Evolutionary conservation across 345 rosid genomes (phyloP), one percentile per base, ranked within the genome.

Genomic region (Salix viminalis): DNA sequence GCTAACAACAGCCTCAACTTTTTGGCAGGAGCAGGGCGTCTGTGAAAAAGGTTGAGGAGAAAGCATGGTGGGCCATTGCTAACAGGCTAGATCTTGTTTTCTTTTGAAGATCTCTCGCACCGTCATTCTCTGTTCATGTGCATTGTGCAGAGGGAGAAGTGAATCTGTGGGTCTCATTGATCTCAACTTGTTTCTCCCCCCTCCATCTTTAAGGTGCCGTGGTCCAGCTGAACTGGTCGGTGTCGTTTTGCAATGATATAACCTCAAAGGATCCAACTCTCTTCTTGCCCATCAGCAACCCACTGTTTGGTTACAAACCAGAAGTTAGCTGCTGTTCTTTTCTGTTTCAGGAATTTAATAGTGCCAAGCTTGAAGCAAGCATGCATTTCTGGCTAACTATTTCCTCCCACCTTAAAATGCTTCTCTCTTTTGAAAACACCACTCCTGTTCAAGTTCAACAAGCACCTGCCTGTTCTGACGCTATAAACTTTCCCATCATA

Each of bases 181-280:
- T 36, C 8, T n/a, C 1, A 6, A 2, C 15, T 15, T 28, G 24
- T 26, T 18, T 19, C 14, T 66, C 21, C 23, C 21, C 21, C 26
- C 3, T 36, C 23, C 12, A 16, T 21, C 67, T 36, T 36, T n/a
- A 44, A 24, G 26, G 28, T 37, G n/a, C 2, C 28, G 67, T 52
- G 67, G 76, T 69, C 77, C 77, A 48, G 26, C 48, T 6, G 23
- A 16, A 61, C 2, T 30, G 74, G 82, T 61, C 78, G 78, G 82
- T 74, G 70, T 58, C 78, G 62, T 24, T 36, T 50, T 72, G 34
- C 44, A 50, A 69, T 70, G 58, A 50, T 64, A 50, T 64, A 19
- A 32, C 48, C 8, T 39, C 44, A 46, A 48, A 9, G 23, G 21
- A 23, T 15, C 41, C 28, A 2, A 6, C 3, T 21, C 23, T 39